Evolutionary conservation across 1,284 basidiomycete genomes (phyloP).

Genomic region (Xerocomus nothofagi): DNA sequence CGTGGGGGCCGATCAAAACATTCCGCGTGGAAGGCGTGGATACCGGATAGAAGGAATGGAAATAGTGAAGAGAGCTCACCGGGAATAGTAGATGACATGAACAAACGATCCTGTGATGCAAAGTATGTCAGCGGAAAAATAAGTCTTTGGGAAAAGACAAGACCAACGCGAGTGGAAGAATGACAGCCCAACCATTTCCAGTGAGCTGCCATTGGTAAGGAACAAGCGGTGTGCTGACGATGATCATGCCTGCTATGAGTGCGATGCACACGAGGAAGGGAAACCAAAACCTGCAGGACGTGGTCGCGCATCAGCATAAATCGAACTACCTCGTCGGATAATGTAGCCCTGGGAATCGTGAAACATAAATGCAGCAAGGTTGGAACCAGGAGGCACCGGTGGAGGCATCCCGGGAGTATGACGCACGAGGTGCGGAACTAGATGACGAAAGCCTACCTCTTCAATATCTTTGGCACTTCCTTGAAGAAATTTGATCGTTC

Average conservation of each 20-base stretch:
- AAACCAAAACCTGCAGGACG: slow-evolving; percentile 34
- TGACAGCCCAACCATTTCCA: slow-evolving; percentile 64
- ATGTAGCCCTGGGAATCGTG: slow-evolving; percentile 1
- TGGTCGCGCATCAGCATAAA: slow-evolving; percentile 15
- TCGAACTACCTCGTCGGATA: slow-evolving; percentile 4
- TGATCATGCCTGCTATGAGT: slow-evolving; percentile 53
- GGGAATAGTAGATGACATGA: slow-evolving; percentile 71
- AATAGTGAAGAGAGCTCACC: slow-evolving; percentile 39
- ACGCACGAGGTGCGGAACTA: slow-evolving; percentile 32
- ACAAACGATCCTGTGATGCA: slow-evolving; percentile 47
- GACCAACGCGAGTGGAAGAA: slow-evolving; percentile 63
- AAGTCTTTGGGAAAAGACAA: not conserved
- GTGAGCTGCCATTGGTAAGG: slow-evolving; percentile 66
- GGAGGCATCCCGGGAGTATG: not conserved
- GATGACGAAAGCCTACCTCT: slow-evolving; percentile 62
- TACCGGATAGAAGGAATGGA: not conserved
- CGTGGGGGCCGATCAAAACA: slow-evolving; percentile 2
- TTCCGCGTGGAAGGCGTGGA: not conserved
- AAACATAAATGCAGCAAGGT: not conserved
- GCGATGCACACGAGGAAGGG: slow-evolving; percentile 33
- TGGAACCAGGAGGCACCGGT: not conserved
- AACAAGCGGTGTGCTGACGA: slow-evolving; percentile 56
- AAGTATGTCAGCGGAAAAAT: slow-evolving; percentile 5
- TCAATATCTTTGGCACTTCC: slow-evolving; percentile 79
- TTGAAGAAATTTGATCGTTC: slow-evolving; percentile 85